Evolutionary conservation across 306 rosid species (phyloP).

Genomic region (Castanea sativa): DNA sequence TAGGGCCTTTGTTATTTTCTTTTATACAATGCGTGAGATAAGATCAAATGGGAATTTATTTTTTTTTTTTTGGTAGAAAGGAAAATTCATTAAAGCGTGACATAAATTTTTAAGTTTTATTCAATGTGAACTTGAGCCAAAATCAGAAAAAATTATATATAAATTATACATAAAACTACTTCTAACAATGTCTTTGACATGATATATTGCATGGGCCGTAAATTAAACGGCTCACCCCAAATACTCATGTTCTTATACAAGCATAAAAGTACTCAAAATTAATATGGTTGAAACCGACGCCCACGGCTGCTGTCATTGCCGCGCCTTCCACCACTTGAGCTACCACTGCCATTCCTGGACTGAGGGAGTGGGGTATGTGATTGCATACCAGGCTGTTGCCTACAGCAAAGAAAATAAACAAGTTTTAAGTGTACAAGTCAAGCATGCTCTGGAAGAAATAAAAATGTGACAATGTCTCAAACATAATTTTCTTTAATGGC

Average conservation of each 20-base stretch:
- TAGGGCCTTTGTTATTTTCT: no score
- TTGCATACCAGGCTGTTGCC: constrained; percentile 61
- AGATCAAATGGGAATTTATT: background rate
- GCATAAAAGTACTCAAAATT: background rate
- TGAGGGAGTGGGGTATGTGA: constrained; percentile 29
- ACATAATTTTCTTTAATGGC: background rate
- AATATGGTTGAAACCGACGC: constrained; percentile 64
- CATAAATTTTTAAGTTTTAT: background rate
- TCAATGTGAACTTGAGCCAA: background rate
- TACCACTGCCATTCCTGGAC: constrained; percentile 39
- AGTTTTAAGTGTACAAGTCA: constrained; percentile 1
- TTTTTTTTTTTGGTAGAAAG: no score
- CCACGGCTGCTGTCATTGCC: constrained; percentile 43
- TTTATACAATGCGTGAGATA: no score
- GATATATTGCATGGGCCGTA: background rate
- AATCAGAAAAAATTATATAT: background rate
- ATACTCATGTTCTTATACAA: background rate
- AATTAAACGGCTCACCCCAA: background rate
- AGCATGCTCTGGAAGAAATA: background rate
- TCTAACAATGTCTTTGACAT: background rate
- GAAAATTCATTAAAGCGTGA: background rate
- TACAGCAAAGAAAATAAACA: constrained; percentile 17
- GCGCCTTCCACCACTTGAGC: constrained; percentile 52
- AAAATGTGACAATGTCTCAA: background rate
- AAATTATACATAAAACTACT: background rate